Percentiles rank a stretch among this genome's conserved stretches.
These are phyloP conservation scores for Platanthera zijinensis DNA, from an alignment of 106 monocot genomes.

Conservation along the genomic window DNA sequence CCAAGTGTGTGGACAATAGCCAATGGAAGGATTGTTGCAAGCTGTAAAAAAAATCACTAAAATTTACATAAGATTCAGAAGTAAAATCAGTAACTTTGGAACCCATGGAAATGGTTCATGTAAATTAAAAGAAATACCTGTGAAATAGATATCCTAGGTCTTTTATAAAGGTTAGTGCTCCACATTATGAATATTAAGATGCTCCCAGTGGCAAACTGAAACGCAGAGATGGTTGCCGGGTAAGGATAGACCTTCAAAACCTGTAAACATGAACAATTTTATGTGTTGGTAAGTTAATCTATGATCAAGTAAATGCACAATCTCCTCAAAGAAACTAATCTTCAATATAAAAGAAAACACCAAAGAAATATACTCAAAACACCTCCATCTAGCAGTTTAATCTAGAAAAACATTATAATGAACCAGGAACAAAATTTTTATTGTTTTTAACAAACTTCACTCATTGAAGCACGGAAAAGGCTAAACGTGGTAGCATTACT, in stretches of 20 bases:
- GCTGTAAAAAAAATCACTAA: constrained; percentile 17
- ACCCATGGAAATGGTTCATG: neutral
- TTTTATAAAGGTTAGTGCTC: constrained; percentile 35
- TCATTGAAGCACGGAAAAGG: neutral
- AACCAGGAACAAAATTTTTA: too few relatives aligned
- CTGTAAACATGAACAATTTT: constrained; percentile 16
- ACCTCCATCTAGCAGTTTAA: neutral
- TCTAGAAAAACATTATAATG: neutral
- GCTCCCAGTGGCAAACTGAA: constrained; percentile 51
- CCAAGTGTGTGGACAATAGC: constrained; percentile 59
- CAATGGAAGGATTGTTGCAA: constrained; percentile 44
- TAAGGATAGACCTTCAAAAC: constrained; percentile 50
- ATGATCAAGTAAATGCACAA: constrained; percentile 1
- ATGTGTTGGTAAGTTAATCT: neutral
- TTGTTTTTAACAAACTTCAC: neutral
- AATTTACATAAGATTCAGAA: neutral
- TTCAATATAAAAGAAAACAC: neutral
- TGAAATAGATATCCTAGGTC: constrained; percentile 40
- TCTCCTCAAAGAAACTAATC: neutral
- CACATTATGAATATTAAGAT: constrained; percentile 48
- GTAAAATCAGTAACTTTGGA: neutral
- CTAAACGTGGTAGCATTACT: neutral
- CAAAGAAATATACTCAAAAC: neutral
- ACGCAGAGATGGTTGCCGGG: constrained; percentile 47
- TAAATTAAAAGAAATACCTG: constrained; percentile 26